These are phyloP conservation scores for Aureobasidium sp. DNA, from an alignment of 2,329 filamentous ascomycete species.

Conservation along the genomic window DNA sequence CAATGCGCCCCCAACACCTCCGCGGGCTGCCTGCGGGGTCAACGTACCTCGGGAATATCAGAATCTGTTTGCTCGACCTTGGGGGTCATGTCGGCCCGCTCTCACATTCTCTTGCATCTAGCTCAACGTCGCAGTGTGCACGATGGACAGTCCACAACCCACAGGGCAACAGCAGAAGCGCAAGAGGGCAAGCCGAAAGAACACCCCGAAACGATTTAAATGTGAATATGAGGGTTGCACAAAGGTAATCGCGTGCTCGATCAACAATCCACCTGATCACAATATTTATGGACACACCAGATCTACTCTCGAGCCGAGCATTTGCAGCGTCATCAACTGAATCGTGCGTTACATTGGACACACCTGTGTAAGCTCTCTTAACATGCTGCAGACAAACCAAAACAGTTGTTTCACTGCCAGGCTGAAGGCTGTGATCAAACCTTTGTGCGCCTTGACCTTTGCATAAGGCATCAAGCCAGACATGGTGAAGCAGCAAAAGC, in stretches of 20 bases:
- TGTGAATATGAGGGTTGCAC: conserved; percentile 80
- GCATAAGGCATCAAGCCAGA: conserved; percentile 53
- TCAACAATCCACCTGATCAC: no score
- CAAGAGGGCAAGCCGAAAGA: conserved; percentile 62
- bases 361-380: conserved; percentile 8
- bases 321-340: conserved; percentile 87
- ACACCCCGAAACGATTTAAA: conserved; percentile 59
- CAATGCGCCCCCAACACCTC: background rate
- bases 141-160: background rate
- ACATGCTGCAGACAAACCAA: conserved; percentile 63
- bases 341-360: conserved; percentile 53
- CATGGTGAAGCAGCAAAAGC: conserved; percentile 50
- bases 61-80: background rate
- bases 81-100: conserved; percentile 6
- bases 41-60: background rate
- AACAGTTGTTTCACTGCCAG: conserved; percentile 85
- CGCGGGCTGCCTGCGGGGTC: background rate
- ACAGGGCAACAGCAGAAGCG: conserved; percentile 15
- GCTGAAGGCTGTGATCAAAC: conserved; percentile 79
- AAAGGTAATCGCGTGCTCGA: conserved; percentile 32
- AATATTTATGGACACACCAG: conserved; percentile 34
- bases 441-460: conserved; percentile 89
- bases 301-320: conserved; percentile 93
- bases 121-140: background rate
- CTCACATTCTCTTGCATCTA: background rate